Base-by-base conservation (phyloP, 2,329 filamentous ascomycete genomes). In the Periconia macrospinosa region DNA sequence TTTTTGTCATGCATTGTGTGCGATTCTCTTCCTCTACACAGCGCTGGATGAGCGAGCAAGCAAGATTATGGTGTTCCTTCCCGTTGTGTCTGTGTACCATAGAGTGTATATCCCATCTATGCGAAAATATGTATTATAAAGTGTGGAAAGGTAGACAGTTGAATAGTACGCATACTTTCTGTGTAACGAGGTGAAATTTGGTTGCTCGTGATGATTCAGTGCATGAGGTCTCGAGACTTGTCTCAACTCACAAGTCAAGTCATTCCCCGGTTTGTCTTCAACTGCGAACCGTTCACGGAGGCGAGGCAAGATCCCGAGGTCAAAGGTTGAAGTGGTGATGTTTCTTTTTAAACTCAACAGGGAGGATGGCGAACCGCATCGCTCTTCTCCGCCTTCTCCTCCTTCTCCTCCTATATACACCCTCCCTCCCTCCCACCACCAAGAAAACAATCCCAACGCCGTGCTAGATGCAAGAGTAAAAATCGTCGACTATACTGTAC, bases 391-490 rank as follows among this genome's bases (percentile, higher is more conserved):
- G 10, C 30, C 43, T 13, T 45, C 30, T 30, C 37, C 23, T 27
- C 23, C 3, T 27, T 27, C 23, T 27, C 23, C 23, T 8, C 23
- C 8, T 27, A 27, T 27, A 8, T 27, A 27, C 23, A 27, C 5
- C 23, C 23, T 27, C 23, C 23, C 23, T 5, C 5, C 23, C 23
- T 27, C 23, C 23, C 23, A 27, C 23, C n/a, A 30, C n/a, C 8
- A 45, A 45, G 3, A n/a, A 19, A 19, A 50, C 27, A 47, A 37
- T 14, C 33, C 47, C 45, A 54, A 50, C 52, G 47, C 52, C 52
- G 30, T 50, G 52, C 52, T 45, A 42, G 41, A 54, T 54, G 52
- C 47, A 47, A 27, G 27, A 41, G 30, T 20, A 54, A 19, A 37
- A 37, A 37, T 37, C 33, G 41, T 40, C 45, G 42, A 47, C 45